phyloP scores from a whole-genome alignment of 306 rosid species.

The Begonia peltatifolia region DNA sequence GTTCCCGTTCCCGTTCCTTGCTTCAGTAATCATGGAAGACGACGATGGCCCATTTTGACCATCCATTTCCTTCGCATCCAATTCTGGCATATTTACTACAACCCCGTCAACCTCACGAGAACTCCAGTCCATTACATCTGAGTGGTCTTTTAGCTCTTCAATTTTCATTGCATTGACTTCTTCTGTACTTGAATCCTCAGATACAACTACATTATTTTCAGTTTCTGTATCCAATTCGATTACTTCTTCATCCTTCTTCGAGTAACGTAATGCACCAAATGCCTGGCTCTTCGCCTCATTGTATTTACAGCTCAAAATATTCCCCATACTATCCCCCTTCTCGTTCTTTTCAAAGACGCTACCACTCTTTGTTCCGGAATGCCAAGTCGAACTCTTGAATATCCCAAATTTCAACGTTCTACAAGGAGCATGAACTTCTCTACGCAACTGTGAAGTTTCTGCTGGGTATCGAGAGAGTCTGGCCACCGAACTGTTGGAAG shows the following conservation, averaged over 20 bases:
- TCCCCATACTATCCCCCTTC: constrained; percentile 23
- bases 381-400: neutral
- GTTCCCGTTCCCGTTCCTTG: constrained; percentile 26
- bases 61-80: constrained; percentile 17
- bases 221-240: constrained; percentile 39
- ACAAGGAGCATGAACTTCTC: constrained; percentile 69
- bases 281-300: constrained; percentile 23
- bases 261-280: constrained; percentile 9
- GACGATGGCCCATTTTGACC: constrained; percentile 23
- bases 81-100: constrained; percentile 20
- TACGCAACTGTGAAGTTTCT: constrained; percentile 20
- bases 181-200: constrained; percentile 39
- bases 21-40: constrained; percentile 30
- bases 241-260: constrained; percentile 24
- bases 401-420: constrained; percentile 30
- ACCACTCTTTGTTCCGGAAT: constrained; percentile 6
- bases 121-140: constrained; percentile 16
- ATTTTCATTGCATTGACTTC: constrained; percentile 34
- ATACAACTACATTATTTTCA: constrained; percentile 10
- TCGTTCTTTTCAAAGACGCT: constrained; percentile 6
- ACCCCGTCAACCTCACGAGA: constrained; percentile 17
- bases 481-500: constrained; percentile 26
- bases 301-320: constrained; percentile 5
- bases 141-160: constrained; percentile 18
- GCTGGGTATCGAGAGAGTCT: constrained; percentile 60